These are phyloP conservation scores for Dactylorhiza incarnata DNA, from an alignment of 106 monocot species.

Conservation along the genomic window DNA sequence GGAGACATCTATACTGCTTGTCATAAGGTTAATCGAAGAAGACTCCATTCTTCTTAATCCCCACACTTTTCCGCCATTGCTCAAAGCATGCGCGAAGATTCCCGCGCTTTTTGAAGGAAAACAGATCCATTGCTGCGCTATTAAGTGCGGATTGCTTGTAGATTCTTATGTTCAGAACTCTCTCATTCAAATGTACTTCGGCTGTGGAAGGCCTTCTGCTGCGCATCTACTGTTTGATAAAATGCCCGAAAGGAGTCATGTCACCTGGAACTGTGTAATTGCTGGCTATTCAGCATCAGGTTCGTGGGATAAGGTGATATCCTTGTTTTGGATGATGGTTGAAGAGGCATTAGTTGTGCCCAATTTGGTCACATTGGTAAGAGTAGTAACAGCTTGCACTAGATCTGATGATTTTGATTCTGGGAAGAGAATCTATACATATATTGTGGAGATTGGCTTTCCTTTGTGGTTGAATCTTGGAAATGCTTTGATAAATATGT, in stretches of 20 bases:
- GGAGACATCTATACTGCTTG: conserved; percentile 11
- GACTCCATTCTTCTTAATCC: conserved; percentile 8
- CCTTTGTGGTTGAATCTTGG: conserved; percentile 30
- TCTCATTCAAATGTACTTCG: conserved; percentile 26
- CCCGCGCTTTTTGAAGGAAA: conserved; percentile 7
- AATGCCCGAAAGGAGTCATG: conserved; percentile 29
- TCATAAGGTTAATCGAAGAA: conserved; percentile 17
- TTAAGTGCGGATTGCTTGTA: not conserved
- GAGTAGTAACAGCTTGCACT: conserved; percentile 31
- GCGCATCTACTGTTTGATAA: conserved; percentile 24
- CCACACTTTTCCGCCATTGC: conserved; percentile 12
- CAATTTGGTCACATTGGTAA: conserved; percentile 41
- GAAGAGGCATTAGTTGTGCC: conserved; percentile 13
- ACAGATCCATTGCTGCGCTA: not conserved
- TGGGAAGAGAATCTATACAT: not conserved
- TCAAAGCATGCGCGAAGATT: conserved; percentile 34
- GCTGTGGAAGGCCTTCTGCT: conserved; percentile 4
- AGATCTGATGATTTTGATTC: conserved; percentile 9
- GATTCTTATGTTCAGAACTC: conserved; percentile 29
- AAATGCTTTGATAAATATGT: conserved; percentile 39
- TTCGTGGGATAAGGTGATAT: conserved; percentile 27
- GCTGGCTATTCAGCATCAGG: conserved; percentile 24
- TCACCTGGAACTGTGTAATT: conserved; percentile 41
- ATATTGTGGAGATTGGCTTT: conserved; percentile 5
- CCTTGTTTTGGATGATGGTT: conserved; percentile 35